Conservation (phyloP, 345 rosid species). For the Cardamine chenopodiifolia region DNA sequence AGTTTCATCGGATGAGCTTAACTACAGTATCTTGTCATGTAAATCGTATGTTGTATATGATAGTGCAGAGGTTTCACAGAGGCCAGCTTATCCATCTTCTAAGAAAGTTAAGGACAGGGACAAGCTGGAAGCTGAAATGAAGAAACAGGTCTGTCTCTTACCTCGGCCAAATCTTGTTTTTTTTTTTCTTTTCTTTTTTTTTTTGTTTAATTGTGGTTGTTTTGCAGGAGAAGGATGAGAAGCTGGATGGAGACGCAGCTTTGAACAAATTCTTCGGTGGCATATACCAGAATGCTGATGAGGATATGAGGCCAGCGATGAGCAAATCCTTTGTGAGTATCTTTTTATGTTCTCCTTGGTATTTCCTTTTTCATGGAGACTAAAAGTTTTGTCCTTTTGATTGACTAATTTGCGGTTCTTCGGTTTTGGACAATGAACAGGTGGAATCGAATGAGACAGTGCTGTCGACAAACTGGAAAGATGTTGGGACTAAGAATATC, state of each 20-base stretch:
- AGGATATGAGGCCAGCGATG: slow-evolving; percentile 93
- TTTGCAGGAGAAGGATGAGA: slow-evolving; percentile 94
- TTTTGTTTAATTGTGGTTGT: not conserved
- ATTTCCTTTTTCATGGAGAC: not conserved
- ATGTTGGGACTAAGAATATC: slow-evolving; percentile 83
- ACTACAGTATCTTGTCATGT: not conserved
- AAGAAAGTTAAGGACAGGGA: slow-evolving; percentile 79
- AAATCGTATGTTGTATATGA: slow-evolving; percentile 1
- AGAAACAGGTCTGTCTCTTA: slow-evolving; percentile 59
- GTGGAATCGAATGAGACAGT: slow-evolving; percentile 95
- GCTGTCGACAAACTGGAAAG: slow-evolving; percentile 96
- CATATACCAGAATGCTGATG: slow-evolving; percentile 77
- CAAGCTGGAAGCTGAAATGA: slow-evolving; percentile 82
- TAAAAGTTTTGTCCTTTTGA: not conserved
- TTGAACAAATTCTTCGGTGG: slow-evolving; percentile 89
- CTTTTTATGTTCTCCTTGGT: not conserved
- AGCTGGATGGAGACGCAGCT: slow-evolving; percentile 94
- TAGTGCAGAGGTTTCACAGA: slow-evolving; percentile 48
- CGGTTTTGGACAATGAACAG: slow-evolving; percentile 43
- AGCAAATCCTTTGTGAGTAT: slow-evolving; percentile 88
- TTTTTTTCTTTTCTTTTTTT: not conserved
- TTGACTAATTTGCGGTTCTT: not conserved
- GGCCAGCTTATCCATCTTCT: slow-evolving; percentile 83
- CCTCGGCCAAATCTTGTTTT: not conserved
- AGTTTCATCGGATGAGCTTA: not conserved